Evolutionary conservation across 352 stramenopile species (phyloP), one percentile per base, ranked within the genome.

Genomic region (Peronospora destructor): DNA sequence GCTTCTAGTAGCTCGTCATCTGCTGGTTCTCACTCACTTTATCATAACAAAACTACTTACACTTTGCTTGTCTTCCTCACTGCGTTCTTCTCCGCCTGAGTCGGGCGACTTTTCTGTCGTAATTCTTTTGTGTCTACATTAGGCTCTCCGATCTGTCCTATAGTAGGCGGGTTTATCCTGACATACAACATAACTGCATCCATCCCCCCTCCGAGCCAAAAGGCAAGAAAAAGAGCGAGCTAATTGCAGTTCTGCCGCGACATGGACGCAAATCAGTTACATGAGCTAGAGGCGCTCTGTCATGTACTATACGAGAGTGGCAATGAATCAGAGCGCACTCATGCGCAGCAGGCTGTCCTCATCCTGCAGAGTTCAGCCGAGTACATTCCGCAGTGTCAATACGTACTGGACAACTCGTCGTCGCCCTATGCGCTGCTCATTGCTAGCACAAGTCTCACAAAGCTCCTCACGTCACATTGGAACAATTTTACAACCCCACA

Each of bases 341-440:
- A 86, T 53, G 84, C 84, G 25, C 84, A 95, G 53, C 77, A 91
- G 63, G 73, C 71, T 7, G 81, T 95, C 49, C 71, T 95, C 13
- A 75, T 91, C 21, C 61, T 95, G 44, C 85, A 95, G 64, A 91
- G 76, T 60, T 92, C 90, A 19, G 91, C 94, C 36, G 92, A 98
- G 66, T 98, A 97, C 73, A 98, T 99, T 63, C 96, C 96, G 40
- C 94, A 98, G 69, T 98, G 94, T 63, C 96, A 98, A 77, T 98
- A 98, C 73, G 97, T 99, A 46, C 81, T 99, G 13, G 95, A 98
- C 74, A 78, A 98, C 54, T 98, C 91, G 42, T 75, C 87, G 48
- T 97, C 90, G 33, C 85, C 95, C 47, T 98, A 98, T 62, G 95
- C 95, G 47, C 75, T 97, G 34, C 80, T 98, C 1, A 92, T 98